Base-by-base conservation (phyloP, 805 yeast genomes). In the Ogataea polymorpha region DNA sequence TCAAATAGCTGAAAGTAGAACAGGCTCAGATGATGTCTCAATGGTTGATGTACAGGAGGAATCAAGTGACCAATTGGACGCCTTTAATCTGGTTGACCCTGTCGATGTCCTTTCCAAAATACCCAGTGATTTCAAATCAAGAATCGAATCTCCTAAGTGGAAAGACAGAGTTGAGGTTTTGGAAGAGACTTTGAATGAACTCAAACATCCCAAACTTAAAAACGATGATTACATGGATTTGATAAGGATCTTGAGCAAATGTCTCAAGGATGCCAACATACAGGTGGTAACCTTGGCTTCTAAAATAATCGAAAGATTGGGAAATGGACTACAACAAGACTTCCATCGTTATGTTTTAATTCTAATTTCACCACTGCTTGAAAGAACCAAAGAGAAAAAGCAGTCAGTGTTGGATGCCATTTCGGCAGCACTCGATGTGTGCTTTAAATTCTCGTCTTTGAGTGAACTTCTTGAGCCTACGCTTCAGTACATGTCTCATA, bases 381-480 rank as follows among this genome's bases (percentile, higher is more conserved):
- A 88, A 50, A 74, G 97, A 52, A 77, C 86, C 11, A 90, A 88
- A 56, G 99, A 93, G 59, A 89, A 86, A 67, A 91, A 91, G 55
- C 81, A 76, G 18, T 67, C 82, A 3, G 93, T 88, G 0, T 67
- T 84, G 2, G 89, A 82, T 17, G 83, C 93, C 0, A 67, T 91
- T n/a, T 68, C 71, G 14, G 63, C 60, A 18, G 82, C 91, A 0
- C 66, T 90, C 38, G 85, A 82, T 59, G 75, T 84, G 0, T 70
- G 85, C 3, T 84, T 80, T 49, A 55, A 54, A 24, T 65, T 66
- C 45, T 67, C 81, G 9, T 71, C 78, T 0, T 66, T 77, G 16
- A 54, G 69, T 27, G 84, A 77, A 26, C 64, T 86, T 16, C 60
- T 85, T 28, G 86, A 81, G 15, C 82, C 78, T 3, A 67, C 80